Evolutionary conservation across 2,329 filamentous ascomycete genomes (phyloP), one percentile per base, ranked within the genome.

Genomic region (Apiospora koreana): DNA sequence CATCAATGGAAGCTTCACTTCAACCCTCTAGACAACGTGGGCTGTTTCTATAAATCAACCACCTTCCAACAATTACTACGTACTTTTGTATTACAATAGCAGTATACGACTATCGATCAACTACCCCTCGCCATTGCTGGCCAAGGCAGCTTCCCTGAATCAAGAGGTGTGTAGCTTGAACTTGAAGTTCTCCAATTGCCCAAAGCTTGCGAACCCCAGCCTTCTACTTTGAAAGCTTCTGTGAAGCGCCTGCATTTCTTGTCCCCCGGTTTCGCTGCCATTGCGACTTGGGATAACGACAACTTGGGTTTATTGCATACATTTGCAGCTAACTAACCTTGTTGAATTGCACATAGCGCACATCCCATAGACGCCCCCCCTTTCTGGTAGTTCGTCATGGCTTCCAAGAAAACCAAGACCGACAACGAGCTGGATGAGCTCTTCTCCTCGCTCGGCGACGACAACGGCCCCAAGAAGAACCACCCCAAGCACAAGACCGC

Each of bases 361-460:
- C 50, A n/a, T 62, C 70, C 31, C 54, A 58, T 35, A 25, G 50
- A 58, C 54, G 31, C 14, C 46, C 64, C 64, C 50, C 50, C 64
- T 69, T 28, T 48, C 54, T 72, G n/a, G 65, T 46, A 43, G 42
- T 67, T 46, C 76, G 82, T 71, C 75, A 92, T 92, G 89, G 83
- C 89, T 41, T 85, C 87, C 75, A 91, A 88, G 79, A 88, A 88
- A 79, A 81, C 85, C 71, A 91, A 90, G 80, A 81, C 86, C 41
- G 79, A 90, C 78, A 88, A 91, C 78, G 89, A 91, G 77, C 81
- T 92, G 88, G 89, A 65, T 76, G 88, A 91, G 74, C 87, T 92
- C 76, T 89, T 93, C 78, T 87, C 89, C 72, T 88, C 86, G 72
- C 87, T 92, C 76, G 86, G 85, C 73, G 83, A 87, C 74, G 86